Base-by-base conservation (phyloP, 2,329 filamentous ascomycete genomes). In the Colletotrichum melonis region DNA sequence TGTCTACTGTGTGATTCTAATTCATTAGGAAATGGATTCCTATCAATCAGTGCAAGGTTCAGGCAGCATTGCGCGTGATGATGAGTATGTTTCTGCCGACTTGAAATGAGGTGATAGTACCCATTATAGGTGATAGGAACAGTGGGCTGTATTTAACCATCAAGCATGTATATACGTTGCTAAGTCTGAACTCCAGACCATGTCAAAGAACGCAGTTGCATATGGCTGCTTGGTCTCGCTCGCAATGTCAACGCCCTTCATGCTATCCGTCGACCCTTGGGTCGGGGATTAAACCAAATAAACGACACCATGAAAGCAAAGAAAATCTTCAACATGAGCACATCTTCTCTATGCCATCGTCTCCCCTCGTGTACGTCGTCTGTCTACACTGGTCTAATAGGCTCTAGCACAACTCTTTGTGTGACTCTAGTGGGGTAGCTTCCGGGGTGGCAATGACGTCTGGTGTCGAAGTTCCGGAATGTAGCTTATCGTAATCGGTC, bases 361-460 rank as follows among this genome's bases (percentile, higher is more conserved):
- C 35, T 70, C 56, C 26, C 46, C 3, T 66, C 67, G 26, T 70
- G 19, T 57, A 19, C 54, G 16, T 73, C 70, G 32, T 62, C 32
- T 62, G 12, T 65, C 8, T 52, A 46, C 16, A 52, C 38, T 22
- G 24, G 24, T 65, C 67, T 46, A 14, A 16, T 24, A 8, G 8
- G 4, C 26, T 58, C 69, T 73, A 75, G 55, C 65, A 73, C 26
- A 75, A 46, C 26, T 75, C 65, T 30, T 78, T 81, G 28, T 79
- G 77, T 49, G 76, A 75, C 58, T 81, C 81, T 7, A 78, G 67
- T 1, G 80, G 80, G 1, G 81, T 81, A 4, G 79, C 75, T 14
- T 77, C 77, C 5, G 81, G 81, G n/a, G 81, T 81, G 59, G 69
- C 68, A 57, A 75, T 24, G 11, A 75, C 63, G 22, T 72, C 73